These are phyloP conservation scores for Saururus chinensis DNA, from an alignment of 164 flowering plant species.

Conservation along the genomic window DNA sequence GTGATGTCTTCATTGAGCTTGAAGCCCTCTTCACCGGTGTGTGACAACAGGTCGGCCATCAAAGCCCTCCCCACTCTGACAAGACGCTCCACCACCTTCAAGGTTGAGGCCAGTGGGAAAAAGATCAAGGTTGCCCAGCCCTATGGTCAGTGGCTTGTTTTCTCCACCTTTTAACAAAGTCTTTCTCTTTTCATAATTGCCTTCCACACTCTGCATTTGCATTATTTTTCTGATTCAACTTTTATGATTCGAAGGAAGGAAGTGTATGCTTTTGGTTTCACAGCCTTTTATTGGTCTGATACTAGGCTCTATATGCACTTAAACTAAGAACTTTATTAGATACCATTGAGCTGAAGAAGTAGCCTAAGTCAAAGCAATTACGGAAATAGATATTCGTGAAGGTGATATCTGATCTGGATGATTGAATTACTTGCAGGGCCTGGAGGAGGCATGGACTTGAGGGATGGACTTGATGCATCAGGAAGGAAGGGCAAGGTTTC, in stretches of 20 bases:
- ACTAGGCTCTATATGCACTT: not conserved
- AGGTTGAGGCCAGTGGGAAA: slow-evolving; percentile 49
- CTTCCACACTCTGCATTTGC: not conserved
- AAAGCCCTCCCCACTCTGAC: slow-evolving; percentile 50
- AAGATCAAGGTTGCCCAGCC: slow-evolving; percentile 80
- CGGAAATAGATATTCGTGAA: not conserved
- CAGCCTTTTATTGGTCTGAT: not conserved
- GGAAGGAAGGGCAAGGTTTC: slow-evolving; percentile 66
- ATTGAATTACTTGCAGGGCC: slow-evolving; percentile 28
- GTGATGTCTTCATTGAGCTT: slow-evolving; percentile 44
- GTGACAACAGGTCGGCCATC: slow-evolving; percentile 22
- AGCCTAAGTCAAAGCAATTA: too few relatives aligned
- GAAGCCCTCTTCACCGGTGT: slow-evolving; percentile 32
- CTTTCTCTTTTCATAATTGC: too few relatives aligned
- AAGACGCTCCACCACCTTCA: slow-evolving; percentile 27
- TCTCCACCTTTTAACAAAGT: too few relatives aligned
- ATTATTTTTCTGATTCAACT: too few relatives aligned
- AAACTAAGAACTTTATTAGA: not conserved
- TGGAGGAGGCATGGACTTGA: slow-evolving; percentile 67
- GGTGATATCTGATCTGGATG: not conserved
- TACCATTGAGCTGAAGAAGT: not conserved
- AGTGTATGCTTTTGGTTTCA: too few relatives aligned
- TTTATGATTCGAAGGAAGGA: too few relatives aligned
- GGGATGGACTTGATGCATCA: slow-evolving; percentile 73
- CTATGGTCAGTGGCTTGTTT: slow-evolving; percentile 31